Conservation (phyloP, 306 rosid genomes). For the Abrus precatorius region DNA sequence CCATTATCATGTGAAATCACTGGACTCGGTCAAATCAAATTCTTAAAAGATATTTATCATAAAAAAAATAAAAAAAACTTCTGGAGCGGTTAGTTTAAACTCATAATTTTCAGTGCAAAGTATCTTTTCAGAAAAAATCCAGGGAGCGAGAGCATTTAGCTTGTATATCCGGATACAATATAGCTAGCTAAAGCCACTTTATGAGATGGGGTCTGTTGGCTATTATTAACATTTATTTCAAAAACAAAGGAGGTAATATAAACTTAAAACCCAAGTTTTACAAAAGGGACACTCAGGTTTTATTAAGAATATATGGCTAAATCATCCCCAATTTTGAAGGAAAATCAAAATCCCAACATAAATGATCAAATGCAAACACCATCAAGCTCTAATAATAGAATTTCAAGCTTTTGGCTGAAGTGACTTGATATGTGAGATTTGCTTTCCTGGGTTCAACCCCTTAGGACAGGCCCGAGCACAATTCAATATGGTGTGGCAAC, state of each 20-base stretch:
- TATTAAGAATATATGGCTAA: conserved; percentile 56
- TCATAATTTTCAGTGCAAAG: background rate
- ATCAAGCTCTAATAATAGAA: conserved; percentile 47
- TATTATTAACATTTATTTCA: conserved; percentile 53
- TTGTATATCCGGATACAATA: conserved; percentile 13
- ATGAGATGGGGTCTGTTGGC: conserved; percentile 35
- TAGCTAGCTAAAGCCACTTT: conserved; percentile 29
- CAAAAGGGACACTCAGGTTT: conserved; percentile 59
- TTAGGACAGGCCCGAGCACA: conserved; percentile 98
- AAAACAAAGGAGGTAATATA: conserved; percentile 36
- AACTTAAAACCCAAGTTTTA: conserved; percentile 51
- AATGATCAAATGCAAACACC: conserved; percentile 48
- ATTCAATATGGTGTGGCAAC: conserved; percentile 99
- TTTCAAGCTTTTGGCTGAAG: conserved; percentile 61
- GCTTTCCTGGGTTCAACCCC: conserved; percentile 98
- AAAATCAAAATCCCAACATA: conserved; percentile 51
- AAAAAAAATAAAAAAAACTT: no score
- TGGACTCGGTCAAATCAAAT: no score
- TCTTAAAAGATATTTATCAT: no score
- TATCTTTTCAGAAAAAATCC: background rate
- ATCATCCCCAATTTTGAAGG: conserved; percentile 42
- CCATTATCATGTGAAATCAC: no score
- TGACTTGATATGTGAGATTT: conserved; percentile 80
- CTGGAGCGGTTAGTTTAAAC: no score
- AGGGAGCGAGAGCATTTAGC: background rate